These are phyloP conservation scores for Nemania sp. DNA, from an alignment of 2,329 filamentous ascomycete genomes.

Conservation along the genomic window DNA sequence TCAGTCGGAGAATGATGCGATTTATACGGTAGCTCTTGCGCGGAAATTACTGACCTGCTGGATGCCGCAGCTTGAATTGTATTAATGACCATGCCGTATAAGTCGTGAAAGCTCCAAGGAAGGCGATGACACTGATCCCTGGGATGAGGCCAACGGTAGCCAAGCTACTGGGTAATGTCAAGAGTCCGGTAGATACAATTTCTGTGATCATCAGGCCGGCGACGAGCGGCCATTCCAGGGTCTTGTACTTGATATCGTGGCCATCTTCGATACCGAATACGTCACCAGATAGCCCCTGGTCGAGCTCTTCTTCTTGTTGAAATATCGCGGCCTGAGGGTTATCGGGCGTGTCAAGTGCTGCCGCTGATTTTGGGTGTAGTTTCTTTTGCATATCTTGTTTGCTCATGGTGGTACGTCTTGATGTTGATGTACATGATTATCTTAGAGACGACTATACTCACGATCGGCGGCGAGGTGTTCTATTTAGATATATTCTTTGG, in stretches of 20 bases:
- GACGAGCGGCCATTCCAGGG: constrained; percentile 55
- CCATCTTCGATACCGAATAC: constrained; percentile 45
- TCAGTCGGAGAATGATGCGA: no score
- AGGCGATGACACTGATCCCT: constrained; percentile 53
- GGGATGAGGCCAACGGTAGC: constrained; percentile 57
- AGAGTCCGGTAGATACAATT: constrained; percentile 58
- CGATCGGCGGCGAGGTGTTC: no score
- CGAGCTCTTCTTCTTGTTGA: not conserved
- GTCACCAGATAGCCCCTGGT: constrained; percentile 36
- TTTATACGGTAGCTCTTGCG: no score
- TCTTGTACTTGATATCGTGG: constrained; percentile 56
- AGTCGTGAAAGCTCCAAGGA: constrained; percentile 54
- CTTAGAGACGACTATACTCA: no score
- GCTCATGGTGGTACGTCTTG: no score
- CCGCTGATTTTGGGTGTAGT: not conserved
- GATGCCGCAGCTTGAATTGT: constrained; percentile 57
- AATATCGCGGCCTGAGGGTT: not conserved
- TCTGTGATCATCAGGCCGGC: constrained; percentile 59
- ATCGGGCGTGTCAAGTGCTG: not conserved
- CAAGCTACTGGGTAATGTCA: constrained; percentile 54
- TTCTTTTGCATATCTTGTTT: no score
- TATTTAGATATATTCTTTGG: no score
- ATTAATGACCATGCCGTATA: constrained; percentile 55
- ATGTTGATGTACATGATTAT: no score
- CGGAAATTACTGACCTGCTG: constrained; percentile 46